Percentiles rank a stretch among this genome's conserved stretches.
These are phyloP conservation scores for Tricholoma sp. DNA, from an alignment of 768 basidiomycete species.

Conservation along the genomic window DNA sequence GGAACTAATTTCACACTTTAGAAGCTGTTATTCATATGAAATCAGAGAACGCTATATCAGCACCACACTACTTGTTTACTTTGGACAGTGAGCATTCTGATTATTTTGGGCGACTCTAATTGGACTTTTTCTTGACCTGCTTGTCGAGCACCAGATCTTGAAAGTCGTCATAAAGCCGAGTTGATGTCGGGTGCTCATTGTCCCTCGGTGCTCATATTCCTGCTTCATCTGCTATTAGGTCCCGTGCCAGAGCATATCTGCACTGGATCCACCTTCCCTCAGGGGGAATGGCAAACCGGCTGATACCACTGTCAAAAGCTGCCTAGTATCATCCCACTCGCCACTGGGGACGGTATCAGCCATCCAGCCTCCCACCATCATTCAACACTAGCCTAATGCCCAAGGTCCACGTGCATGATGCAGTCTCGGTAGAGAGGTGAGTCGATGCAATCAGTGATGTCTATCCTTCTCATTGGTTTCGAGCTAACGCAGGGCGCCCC, in stretches of 20 bases:
- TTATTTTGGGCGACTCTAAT: too few species aligned
- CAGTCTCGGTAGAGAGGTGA: too few species aligned
- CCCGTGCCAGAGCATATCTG: slow-evolving; percentile 70
- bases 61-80: too few species aligned
- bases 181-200: slow-evolving; percentile 19
- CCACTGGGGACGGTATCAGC: slow-evolving; percentile 71
- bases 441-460: too few species aligned
- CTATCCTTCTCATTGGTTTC: too few species aligned
- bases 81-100: too few species aligned
- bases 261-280: slow-evolving; percentile 25
- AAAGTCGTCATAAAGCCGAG: not conserved
- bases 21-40: too few species aligned
- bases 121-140: too few species aligned
- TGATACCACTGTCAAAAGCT: slow-evolving; percentile 61
- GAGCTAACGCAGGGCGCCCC: too few species aligned
- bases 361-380: slow-evolving; percentile 51
- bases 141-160: too few species aligned
- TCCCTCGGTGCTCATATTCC: slow-evolving; percentile 91
- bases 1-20: too few species aligned
- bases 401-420: slow-evolving; percentile 40
- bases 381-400: slow-evolving; percentile 24
- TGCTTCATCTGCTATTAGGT: slow-evolving; percentile 65
- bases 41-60: too few species aligned
- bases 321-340: slow-evolving; percentile 80
- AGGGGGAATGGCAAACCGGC: slow-evolving; percentile 14